phyloP scores from a whole-genome alignment of 495 filamentous ascomycete species.

The Chlorociboria aeruginascens region DNA sequence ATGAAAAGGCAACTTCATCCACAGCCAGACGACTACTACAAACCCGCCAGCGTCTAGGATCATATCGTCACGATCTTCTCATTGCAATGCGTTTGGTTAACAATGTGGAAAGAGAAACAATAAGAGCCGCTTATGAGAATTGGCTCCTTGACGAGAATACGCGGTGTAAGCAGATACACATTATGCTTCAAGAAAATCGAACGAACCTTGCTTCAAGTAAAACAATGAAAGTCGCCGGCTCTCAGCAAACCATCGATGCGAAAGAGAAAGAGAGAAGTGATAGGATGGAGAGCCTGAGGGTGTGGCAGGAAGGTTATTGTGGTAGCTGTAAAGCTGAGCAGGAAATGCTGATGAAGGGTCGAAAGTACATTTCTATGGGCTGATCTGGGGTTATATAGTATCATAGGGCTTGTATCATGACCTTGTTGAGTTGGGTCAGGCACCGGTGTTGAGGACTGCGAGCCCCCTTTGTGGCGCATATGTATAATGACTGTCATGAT shows the following conservation, averaged over 20 bases:
- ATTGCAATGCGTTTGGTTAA: slow-evolving; percentile 88
- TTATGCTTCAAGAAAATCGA: slow-evolving; percentile 21
- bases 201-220: slow-evolving; percentile 5
- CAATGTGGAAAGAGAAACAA: slow-evolving; percentile 70
- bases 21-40: slow-evolving; percentile 56
- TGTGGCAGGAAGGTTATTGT: slow-evolving; percentile 64
- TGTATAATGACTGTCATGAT: not conserved
- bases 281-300: slow-evolving; percentile 38
- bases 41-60: slow-evolving; percentile 68
- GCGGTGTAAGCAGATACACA: slow-evolving; percentile 10
- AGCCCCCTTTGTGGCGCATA: not conserved
- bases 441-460: not conserved
- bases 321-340: slow-evolving; percentile 56
- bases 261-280: slow-evolving; percentile 10
- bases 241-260: slow-evolving; percentile 12
- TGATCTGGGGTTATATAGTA: no score
- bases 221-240: slow-evolving; percentile 3
- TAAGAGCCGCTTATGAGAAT: slow-evolving; percentile 79
- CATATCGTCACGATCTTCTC: slow-evolving; percentile 82
- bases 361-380: slow-evolving; percentile 15
- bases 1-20: slow-evolving; percentile 38
- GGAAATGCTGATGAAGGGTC: slow-evolving; percentile 9
- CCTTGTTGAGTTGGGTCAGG: slow-evolving; percentile 10
- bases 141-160: slow-evolving; percentile 45
- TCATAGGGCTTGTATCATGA: not conserved